These are phyloP conservation scores for Yarrowia galli DNA, from an alignment of 1,139 yeast species.

Conservation along the genomic window DNA sequence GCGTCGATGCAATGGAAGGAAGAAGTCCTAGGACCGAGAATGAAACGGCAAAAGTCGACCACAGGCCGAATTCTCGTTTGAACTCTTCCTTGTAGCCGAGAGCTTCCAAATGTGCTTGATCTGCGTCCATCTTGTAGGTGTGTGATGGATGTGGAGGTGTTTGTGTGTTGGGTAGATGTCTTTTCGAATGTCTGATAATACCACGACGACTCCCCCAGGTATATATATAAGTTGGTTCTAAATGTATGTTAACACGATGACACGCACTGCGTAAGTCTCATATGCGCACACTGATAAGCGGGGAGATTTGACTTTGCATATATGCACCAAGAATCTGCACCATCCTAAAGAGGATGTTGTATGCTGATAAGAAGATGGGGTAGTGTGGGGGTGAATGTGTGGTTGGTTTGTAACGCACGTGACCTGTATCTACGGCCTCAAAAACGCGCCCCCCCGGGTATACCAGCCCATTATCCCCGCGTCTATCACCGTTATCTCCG, in stretches of 20 bases:
- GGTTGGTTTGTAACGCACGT: too few relatives aligned
- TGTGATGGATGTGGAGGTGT: background rate
- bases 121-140: slow-evolving; percentile 41
- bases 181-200: too few relatives aligned
- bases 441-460: too few relatives aligned
- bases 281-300: slow-evolving; percentile 36
- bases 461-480: too few relatives aligned
- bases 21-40: slow-evolving; percentile 72
- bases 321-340: slow-evolving; percentile 11
- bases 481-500: too few relatives aligned
- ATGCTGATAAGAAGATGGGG: slow-evolving; percentile 16
- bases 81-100: slow-evolving; percentile 79
- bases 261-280: background rate
- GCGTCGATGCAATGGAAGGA: slow-evolving; percentile 62
- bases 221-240: too few relatives aligned
- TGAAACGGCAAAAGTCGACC: slow-evolving; percentile 70
- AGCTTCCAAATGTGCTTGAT: slow-evolving; percentile 52
- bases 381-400: background rate
- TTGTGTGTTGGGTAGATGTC: too few relatives aligned
- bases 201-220: too few relatives aligned
- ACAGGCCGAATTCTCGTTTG: slow-evolving; percentile 63
- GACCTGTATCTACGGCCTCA: too few relatives aligned
- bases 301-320: slow-evolving; percentile 14
- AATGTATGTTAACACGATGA: too few relatives aligned
- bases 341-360: slow-evolving; percentile 38